Evolutionary conservation across 345 rosid species (phyloP).

Genomic region (Capsella bursapastoris): DNA sequence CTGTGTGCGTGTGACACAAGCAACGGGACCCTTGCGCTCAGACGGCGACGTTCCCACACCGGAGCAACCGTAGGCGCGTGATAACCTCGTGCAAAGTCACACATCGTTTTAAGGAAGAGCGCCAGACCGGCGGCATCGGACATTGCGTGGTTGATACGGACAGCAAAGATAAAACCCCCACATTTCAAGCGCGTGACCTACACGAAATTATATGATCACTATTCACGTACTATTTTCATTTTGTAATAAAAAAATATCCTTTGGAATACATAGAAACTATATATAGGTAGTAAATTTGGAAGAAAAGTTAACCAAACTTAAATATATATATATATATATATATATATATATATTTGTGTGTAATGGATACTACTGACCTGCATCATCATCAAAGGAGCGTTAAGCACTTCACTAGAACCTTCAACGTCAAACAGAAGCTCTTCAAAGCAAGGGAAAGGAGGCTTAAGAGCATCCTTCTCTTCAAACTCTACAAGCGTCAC

Average conservation of each 20-base stretch:
- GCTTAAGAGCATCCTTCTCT: constrained; percentile 35
- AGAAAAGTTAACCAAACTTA: not conserved
- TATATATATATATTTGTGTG: not conserved
- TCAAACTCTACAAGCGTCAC: not conserved
- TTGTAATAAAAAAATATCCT: not conserved
- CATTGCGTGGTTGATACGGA: constrained; percentile 41
- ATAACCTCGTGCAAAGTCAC: constrained; percentile 36
- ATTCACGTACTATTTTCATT: not conserved
- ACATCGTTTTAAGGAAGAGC: constrained; percentile 37
- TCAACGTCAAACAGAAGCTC: constrained; percentile 43
- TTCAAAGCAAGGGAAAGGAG: constrained; percentile 49
- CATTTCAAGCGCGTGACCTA: constrained; percentile 47
- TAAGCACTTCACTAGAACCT: constrained; percentile 37
- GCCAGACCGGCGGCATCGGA: constrained; percentile 36
- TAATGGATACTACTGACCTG: constrained; percentile 34
- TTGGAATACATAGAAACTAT: not conserved
- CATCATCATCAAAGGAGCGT: constrained; percentile 44
- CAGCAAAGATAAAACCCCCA: constrained; percentile 48
- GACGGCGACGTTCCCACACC: constrained; percentile 46
- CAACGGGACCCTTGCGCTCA: constrained; percentile 35
- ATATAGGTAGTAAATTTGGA: not conserved
- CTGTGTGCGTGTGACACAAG: constrained; percentile 35
- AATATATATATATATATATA: too few species aligned
- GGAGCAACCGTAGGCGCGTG: constrained; percentile 39
- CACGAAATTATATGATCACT: not conserved